A percentile compares a stretch with the other conserved stretches of the same genome.
Evolutionary conservation across 805 yeast genomes (phyloP).

Genomic region (Candida corydali): DNA sequence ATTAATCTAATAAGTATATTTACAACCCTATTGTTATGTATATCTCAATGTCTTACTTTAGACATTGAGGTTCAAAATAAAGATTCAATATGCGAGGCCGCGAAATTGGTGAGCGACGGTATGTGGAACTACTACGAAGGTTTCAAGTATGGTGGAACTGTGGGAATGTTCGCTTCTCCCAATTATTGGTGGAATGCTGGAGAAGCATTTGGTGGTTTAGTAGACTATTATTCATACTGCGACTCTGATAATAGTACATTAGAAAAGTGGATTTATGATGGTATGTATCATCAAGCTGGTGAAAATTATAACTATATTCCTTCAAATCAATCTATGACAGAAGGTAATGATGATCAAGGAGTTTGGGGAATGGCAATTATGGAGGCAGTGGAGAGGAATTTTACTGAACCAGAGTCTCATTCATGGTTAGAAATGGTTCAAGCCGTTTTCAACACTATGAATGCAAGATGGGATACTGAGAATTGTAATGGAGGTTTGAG

Average conservation of each 20-base stretch:
- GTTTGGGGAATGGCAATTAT: slow-evolving; percentile 48
- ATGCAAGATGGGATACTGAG: slow-evolving; percentile 74
- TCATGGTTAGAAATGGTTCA: slow-evolving; percentile 83
- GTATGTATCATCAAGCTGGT: slow-evolving; percentile 44
- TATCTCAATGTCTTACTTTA: slow-evolving; percentile 14
- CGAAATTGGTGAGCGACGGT: slow-evolving; percentile 30
- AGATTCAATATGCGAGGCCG: slow-evolving; percentile 41
- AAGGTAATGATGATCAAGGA: slow-evolving; percentile 51
- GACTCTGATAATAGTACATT: slow-evolving; percentile 29
- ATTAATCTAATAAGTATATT: slow-evolving; percentile 1
- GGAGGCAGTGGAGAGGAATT: slow-evolving; percentile 45
- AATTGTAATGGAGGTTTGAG: slow-evolving; percentile 85
- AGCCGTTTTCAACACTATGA: slow-evolving; percentile 90
- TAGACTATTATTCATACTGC: slow-evolving; percentile 39
- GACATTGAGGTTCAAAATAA: slow-evolving; percentile 35
- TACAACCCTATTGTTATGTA: background rate
- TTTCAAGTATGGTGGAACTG: slow-evolving; percentile 36
- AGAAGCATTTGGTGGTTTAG: slow-evolving; percentile 46
- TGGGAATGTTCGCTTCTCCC: slow-evolving; percentile 43
- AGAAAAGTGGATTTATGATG: slow-evolving; percentile 26
- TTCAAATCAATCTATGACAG: slow-evolving; percentile 42
- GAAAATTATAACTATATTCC: slow-evolving; percentile 39
- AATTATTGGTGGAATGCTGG: slow-evolving; percentile 56
- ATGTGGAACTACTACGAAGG: slow-evolving; percentile 46
- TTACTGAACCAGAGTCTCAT: slow-evolving; percentile 53